These are phyloP conservation scores for Talaromyces funiculosus DNA, from an alignment of 2,329 filamentous ascomycete species.

Conservation along the genomic window DNA sequence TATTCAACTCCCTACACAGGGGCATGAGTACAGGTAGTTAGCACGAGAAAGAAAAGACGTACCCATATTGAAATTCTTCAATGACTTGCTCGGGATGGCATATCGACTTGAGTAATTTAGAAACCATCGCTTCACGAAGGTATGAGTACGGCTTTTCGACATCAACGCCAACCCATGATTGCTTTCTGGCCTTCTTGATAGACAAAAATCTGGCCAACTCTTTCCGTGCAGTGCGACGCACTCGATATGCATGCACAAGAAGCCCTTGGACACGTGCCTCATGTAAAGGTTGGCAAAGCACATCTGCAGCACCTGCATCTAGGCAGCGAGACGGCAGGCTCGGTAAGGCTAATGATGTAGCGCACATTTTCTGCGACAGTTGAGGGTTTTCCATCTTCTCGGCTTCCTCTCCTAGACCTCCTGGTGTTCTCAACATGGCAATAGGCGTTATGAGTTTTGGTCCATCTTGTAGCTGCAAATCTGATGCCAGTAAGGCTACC, in stretches of 20 bases:
- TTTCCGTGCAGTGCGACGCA: slow-evolving; percentile 67
- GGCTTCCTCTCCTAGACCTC: slow-evolving; percentile 3
- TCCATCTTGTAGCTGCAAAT: slow-evolving; percentile 46
- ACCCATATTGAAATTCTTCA: slow-evolving; percentile 59
- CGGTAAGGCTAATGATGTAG: slow-evolving; percentile 42
- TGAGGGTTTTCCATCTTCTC: neutral
- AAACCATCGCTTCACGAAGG: slow-evolving; percentile 85
- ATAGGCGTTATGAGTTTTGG: slow-evolving; percentile 48
- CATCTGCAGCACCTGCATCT: slow-evolving; percentile 80
- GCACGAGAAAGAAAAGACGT: slow-evolving; percentile 23
- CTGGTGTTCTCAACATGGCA: slow-evolving; percentile 37
- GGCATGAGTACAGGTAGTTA: slow-evolving; percentile 10
- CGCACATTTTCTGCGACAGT: neutral
- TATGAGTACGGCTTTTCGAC: slow-evolving; percentile 85
- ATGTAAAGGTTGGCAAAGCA: slow-evolving; percentile 73
- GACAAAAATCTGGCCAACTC: slow-evolving; percentile 69
- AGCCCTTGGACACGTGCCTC: slow-evolving; percentile 68
- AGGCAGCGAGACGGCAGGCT: slow-evolving; percentile 64
- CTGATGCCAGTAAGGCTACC: slow-evolving; percentile 44
- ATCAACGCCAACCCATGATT: slow-evolving; percentile 85
- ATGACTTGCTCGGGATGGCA: slow-evolving; percentile 63
- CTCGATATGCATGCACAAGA: slow-evolving; percentile 76
- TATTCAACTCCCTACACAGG: slow-evolving; percentile 54
- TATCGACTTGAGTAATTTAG: slow-evolving; percentile 80
- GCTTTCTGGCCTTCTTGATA: slow-evolving; percentile 68